Percentiles rank a stretch among this genome's conserved stretches.
Evolutionary conservation across 352 stramenopile species (phyloP).

Genomic region (Phytopythium chamaehyphon): DNA sequence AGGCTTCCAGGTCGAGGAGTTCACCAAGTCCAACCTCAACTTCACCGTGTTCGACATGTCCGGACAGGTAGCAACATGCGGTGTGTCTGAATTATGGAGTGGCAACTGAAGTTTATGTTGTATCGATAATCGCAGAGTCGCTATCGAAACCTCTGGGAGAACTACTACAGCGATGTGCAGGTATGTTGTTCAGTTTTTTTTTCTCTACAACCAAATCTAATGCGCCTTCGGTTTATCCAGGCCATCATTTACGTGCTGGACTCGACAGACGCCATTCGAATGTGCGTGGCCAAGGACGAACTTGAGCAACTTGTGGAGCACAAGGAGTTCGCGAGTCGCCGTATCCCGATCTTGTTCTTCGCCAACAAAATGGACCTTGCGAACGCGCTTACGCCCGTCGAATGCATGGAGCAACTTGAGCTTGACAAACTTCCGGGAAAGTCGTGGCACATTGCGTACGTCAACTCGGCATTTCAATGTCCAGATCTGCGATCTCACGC

Average conservation of each 20-base stretch:
- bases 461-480: conserved; percentile 4
- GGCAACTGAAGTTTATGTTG: not conserved
- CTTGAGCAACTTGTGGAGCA: conserved; percentile 82
- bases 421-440: conserved; percentile 75
- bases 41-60: conserved; percentile 93
- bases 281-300: conserved; percentile 86
- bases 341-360: conserved; percentile 79
- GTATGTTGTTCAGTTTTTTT: conserved; percentile 3
- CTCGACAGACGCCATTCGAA: conserved; percentile 80
- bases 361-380: conserved; percentile 87
- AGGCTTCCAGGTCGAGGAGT: conserved; percentile 88
- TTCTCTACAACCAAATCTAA: too few species aligned
- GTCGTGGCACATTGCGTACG: conserved; percentile 84
- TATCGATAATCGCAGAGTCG: conserved; percentile 33
- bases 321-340: conserved; percentile 49
- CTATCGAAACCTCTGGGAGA: conserved; percentile 83
- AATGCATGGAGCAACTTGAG: conserved; percentile 79
- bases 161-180: conserved; percentile 82
- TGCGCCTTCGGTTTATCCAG: conserved; percentile 12
- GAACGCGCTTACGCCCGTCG: conserved; percentile 63
- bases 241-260: conserved; percentile 91
- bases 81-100: not conserved
- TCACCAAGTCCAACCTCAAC: conserved; percentile 89
- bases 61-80: conserved; percentile 30
- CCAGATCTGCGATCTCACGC: not conserved